Evolutionary conservation across 495 filamentous ascomycete species (phyloP).

Genomic region (Pyrenopolyporus hunteri): DNA sequence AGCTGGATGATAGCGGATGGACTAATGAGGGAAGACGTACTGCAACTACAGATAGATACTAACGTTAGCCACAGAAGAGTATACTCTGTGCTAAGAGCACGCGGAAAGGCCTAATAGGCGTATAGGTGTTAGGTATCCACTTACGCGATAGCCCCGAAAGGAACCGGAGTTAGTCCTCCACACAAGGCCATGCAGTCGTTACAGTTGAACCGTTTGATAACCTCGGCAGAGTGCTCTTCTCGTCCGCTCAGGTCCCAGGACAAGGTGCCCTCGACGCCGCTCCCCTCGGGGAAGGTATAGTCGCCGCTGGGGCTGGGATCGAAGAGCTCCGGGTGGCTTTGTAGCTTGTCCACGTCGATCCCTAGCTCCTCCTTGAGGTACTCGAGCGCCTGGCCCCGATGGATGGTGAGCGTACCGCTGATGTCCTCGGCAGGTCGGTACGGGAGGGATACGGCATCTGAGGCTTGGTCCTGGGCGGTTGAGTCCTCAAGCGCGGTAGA

Average conservation of each 20-base stretch:
- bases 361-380: slow-evolving; percentile 5
- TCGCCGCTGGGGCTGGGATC: not conserved
- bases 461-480: not conserved
- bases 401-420: slow-evolving; percentile 16
- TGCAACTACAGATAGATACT: too few species aligned
- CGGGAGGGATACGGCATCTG: slow-evolving; percentile 36
- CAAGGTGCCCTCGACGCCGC: slow-evolving; percentile 12
- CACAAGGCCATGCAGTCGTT: not conserved
- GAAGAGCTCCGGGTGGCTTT: slow-evolving; percentile 7
- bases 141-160: slow-evolving; percentile 7
- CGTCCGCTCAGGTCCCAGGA: not conserved
- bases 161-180: not conserved
- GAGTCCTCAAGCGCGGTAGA: slow-evolving; percentile 23
- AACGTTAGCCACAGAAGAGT: too few species aligned
- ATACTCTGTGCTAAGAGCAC: too few species aligned
- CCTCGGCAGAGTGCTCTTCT: not conserved
- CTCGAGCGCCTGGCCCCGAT: not conserved
- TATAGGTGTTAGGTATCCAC: not conserved
- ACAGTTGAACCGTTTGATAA: not conserved
- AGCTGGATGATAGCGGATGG: too few species aligned
- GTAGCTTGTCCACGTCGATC: slow-evolving; percentile 15
- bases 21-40: too few species aligned
- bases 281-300: slow-evolving; percentile 10
- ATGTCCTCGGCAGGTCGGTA: slow-evolving; percentile 32
- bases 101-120: too few species aligned